Conservation (phyloP, 1,139 yeast genomes). For the Spathaspora sp. region DNA sequence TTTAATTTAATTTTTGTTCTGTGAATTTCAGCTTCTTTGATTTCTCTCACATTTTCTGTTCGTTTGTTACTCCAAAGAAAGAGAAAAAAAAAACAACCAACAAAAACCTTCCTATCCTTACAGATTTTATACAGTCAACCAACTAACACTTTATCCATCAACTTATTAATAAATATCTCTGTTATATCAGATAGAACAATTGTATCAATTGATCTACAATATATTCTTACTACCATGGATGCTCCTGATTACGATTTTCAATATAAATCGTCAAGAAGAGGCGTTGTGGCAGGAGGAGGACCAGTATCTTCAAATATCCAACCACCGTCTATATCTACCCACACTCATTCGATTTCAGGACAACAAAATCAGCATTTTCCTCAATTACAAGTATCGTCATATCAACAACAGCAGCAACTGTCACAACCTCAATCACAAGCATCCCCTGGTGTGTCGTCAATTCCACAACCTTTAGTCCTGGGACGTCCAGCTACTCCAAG, state of each 20-base stretch:
- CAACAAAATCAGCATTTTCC: neutral
- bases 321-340: conserved; percentile 3
- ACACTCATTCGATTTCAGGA: neutral
- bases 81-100: too few relatives aligned
- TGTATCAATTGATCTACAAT: neutral
- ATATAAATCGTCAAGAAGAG: conserved; percentile 6
- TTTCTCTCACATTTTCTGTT: too few relatives aligned
- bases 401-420: neutral
- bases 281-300: neutral
- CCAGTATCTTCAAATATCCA: conserved; percentile 6
- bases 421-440: neutral
- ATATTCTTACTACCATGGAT: conserved; percentile 4
- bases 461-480: conserved; percentile 4
- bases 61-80: too few relatives aligned
- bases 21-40: too few relatives aligned
- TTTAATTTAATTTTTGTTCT: too few relatives aligned
- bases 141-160: too few relatives aligned
- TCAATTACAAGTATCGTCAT: neutral
- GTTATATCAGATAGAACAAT: neutral
- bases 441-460: neutral
- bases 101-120: too few relatives aligned
- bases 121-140: neutral
- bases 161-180: neutral
- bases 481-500: conserved; percentile 72
- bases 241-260: conserved; percentile 7